Percentiles rank a stretch among this genome's conserved stretches.
Conservation (phyloP, 176 grass and related monocot genomes). For the Pharus latifolius region DNA sequence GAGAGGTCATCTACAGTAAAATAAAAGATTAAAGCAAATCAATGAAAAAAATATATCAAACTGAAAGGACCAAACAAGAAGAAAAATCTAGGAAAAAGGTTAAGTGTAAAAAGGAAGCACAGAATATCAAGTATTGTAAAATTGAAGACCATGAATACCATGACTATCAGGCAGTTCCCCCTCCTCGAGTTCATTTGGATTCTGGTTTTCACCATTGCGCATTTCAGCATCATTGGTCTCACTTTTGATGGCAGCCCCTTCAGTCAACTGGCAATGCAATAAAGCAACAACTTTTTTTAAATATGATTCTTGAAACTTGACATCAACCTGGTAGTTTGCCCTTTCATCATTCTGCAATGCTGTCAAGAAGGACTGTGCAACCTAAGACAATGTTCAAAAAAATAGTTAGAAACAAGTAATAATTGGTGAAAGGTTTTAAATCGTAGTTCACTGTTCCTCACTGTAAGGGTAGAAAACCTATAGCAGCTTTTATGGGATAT, state of each 20-base stretch:
- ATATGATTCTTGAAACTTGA: slow-evolving; percentile 97
- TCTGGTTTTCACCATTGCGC: slow-evolving; percentile 33
- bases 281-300: slow-evolving; percentile 83
- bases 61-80: neutral
- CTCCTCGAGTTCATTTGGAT: slow-evolving; percentile 76
- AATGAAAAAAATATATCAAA: neutral
- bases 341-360: slow-evolving; percentile 97
- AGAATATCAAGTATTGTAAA: neutral
- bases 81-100: neutral
- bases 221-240: slow-evolving; percentile 35
- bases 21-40: slow-evolving; percentile 3
- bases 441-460: no score
- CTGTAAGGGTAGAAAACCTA: no score
- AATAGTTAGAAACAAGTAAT: slow-evolving; percentile 21
- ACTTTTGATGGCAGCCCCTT: slow-evolving; percentile 59
- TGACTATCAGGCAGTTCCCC: slow-evolving; percentile 90
- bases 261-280: slow-evolving; percentile 76
- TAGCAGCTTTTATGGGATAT: no score
- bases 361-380: slow-evolving; percentile 87
- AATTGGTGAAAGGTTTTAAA: neutral
- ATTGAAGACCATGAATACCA: slow-evolving; percentile 44
- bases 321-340: slow-evolving; percentile 91
- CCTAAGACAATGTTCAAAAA: slow-evolving; percentile 43
- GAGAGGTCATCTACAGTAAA: neutral
- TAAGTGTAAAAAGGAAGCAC: neutral